phyloP scores from a whole-genome alignment of 2,329 filamentous ascomycete species.

The Cladosporium sp. region DNA sequence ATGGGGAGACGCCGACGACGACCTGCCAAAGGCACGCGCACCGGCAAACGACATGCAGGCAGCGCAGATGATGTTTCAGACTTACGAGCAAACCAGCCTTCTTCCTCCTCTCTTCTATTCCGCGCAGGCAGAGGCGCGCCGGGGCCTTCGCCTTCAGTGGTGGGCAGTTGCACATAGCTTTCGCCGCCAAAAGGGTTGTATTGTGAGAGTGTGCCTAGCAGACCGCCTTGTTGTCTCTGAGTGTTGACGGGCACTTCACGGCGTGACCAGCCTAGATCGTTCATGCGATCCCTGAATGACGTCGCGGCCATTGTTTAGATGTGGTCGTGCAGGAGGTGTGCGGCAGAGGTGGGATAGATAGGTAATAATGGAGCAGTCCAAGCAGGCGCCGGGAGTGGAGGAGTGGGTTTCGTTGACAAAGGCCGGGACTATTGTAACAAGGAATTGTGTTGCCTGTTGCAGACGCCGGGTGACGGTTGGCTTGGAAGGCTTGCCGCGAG shows the following conservation, averaged over 20 bases:
- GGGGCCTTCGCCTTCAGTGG: conserved; percentile 66
- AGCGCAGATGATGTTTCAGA: conserved; percentile 30
- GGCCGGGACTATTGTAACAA: conserved; percentile 9
- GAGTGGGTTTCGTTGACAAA: neutral
- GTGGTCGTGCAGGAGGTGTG: conserved; percentile 8
- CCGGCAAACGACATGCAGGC: conserved; percentile 4
- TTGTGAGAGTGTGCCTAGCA: conserved; percentile 76
- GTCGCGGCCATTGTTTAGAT: conserved; percentile 67
- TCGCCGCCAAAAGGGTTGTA: conserved; percentile 82
- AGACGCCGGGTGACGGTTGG: conserved; percentile 19
- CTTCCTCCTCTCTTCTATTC: conserved; percentile 84
- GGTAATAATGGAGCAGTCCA: conserved; percentile 1
- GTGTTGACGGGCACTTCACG: conserved; percentile 67
- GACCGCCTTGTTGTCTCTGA: conserved; percentile 40
- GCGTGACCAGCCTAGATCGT: conserved; percentile 90
- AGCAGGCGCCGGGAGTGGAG: conserved; percentile 5
- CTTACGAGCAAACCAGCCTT: conserved; percentile 94
- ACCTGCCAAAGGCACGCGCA: conserved; percentile 1
- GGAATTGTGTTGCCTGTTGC: conserved; percentile 29
- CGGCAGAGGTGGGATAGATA: conserved; percentile 1
- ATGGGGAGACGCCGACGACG: neutral
- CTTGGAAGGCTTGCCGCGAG: conserved; percentile 16
- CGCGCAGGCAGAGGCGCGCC: conserved; percentile 84
- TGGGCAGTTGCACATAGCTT: conserved; percentile 88
- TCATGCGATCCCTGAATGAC: conserved; percentile 91